Conservation (phyloP, 805 yeast genomes). For the Candida parachauliodes region DNA sequence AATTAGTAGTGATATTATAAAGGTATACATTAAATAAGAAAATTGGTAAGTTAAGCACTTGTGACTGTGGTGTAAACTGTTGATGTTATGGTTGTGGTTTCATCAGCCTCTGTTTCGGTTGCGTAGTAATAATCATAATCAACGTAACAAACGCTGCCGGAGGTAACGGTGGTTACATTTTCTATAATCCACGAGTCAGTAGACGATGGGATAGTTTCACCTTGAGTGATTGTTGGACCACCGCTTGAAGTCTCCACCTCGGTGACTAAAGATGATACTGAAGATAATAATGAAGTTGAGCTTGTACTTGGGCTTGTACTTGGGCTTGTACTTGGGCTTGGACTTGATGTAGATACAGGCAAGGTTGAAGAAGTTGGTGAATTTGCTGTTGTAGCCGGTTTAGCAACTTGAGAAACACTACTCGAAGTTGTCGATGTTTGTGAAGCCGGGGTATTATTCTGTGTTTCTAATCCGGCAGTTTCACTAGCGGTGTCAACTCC, state of each 20-base stretch:
- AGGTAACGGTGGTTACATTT: conserved; percentile 25
- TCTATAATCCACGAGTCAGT: conserved; percentile 33
- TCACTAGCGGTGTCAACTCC: not conserved
- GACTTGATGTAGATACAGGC: conserved; percentile 8
- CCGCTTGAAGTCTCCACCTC: conserved; percentile 11
- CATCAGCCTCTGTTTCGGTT: conserved; percentile 25
- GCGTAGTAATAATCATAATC: conserved; percentile 35
- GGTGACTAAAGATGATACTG: conserved; percentile 7
- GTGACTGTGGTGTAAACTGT: conserved; percentile 35
- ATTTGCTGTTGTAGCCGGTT: conserved; percentile 11
- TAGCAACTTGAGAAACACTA: not conserved
- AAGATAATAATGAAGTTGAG: conserved; percentile 1
- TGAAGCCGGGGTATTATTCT: not conserved
- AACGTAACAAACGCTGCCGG: conserved; percentile 32
- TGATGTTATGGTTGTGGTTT: conserved; percentile 38
- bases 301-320: too few relatives aligned
- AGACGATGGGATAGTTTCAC: conserved; percentile 21
- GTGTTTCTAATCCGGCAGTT: not conserved
- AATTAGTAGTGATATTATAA: too few relatives aligned
- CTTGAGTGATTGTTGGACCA: conserved; percentile 28
- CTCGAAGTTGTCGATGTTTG: conserved; percentile 13
- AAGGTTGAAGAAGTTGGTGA: conserved; percentile 7
- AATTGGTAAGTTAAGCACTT: not conserved
- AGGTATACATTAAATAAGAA: not conserved
- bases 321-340: conserved; percentile 8